Conservation (phyloP, 768 basidiomycete genomes). For the Mycena maculata region DNA sequence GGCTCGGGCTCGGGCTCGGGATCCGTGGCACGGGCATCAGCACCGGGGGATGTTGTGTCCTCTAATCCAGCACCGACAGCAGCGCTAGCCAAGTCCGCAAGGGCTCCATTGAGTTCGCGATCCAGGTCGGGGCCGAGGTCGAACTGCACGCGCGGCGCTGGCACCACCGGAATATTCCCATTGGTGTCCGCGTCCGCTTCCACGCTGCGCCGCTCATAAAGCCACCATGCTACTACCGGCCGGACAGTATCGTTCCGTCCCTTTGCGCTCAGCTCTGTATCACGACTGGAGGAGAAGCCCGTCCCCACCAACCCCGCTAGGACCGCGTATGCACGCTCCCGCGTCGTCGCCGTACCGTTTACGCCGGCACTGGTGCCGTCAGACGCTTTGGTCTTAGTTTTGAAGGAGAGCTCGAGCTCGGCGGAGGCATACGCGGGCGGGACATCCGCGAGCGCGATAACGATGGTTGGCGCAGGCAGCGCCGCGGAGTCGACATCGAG, state of each 20-base stretch:
- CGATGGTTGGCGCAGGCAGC: constrained; percentile 1
- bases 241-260: constrained; percentile 28
- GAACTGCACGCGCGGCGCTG: constrained; percentile 21
- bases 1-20: constrained; percentile 6
- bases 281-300: constrained; percentile 27
- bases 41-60: constrained; percentile 7
- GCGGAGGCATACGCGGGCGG: constrained; percentile 13
- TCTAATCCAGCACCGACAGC: constrained; percentile 6
- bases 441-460: constrained; percentile 3
- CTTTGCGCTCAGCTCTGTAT: constrained; percentile 13
- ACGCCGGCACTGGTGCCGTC: constrained; percentile 2
- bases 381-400: constrained; percentile 12
- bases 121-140: constrained; percentile 13
- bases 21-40: constrained; percentile 5
- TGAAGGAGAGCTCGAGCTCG: constrained; percentile 8
- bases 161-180: constrained; percentile 15
- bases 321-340: constrained; percentile 17
- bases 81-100: constrained; percentile 9
- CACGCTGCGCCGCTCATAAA: constrained; percentile 16
- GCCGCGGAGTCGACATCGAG: not conserved
- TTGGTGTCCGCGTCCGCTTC: constrained; percentile 2
- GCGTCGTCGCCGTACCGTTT: constrained; percentile 20
- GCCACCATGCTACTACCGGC: constrained; percentile 29
- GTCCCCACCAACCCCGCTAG: constrained; percentile 25
- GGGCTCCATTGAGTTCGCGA: constrained; percentile 10